Percentiles rank a stretch among this genome's conserved stretches.
phyloP scores from a whole-genome alignment of 306 rosid species.

The Oemleria cerasiformis region DNA sequence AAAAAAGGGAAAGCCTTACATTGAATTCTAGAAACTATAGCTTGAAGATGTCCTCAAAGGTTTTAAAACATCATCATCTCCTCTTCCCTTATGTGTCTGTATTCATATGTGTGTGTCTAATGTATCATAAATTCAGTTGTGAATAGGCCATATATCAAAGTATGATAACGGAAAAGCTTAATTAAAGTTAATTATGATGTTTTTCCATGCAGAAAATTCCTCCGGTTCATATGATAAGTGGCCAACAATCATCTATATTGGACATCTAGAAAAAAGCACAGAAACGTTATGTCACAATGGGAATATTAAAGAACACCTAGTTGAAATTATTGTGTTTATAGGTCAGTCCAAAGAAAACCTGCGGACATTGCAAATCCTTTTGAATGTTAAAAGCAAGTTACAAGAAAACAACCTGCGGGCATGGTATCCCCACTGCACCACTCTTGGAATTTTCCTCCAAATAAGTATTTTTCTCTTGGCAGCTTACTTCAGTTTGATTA shows the following conservation, averaged over 20 bases:
- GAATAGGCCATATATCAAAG: neutral
- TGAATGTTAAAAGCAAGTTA: conserved; percentile 10
- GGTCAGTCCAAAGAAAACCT: neutral
- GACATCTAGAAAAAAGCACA: neutral
- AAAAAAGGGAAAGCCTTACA: neutral
- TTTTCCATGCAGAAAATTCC: neutral
- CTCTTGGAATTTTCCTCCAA: conserved; percentile 42
- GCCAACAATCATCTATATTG: neutral
- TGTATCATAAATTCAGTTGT: neutral
- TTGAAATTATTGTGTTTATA: neutral
- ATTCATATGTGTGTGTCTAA: neutral
- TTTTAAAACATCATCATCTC: neutral
- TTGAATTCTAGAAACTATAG: neutral
- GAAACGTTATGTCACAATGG: neutral
- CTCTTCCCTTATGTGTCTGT: neutral
- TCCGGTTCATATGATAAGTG: neutral
- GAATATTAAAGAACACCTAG: neutral
- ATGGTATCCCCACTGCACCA: conserved; percentile 39
- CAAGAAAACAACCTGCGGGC: conserved; percentile 45
- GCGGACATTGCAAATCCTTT: neutral
- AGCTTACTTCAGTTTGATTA: conserved; percentile 49
- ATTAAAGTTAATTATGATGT: neutral
- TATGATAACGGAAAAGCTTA: neutral
- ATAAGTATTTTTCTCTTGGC: conserved; percentile 31
- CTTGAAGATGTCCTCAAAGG: neutral